These are phyloP conservation scores for Xylaria cubensis DNA, from an alignment of 495 filamentous ascomycete genomes.

Conservation along the genomic window DNA sequence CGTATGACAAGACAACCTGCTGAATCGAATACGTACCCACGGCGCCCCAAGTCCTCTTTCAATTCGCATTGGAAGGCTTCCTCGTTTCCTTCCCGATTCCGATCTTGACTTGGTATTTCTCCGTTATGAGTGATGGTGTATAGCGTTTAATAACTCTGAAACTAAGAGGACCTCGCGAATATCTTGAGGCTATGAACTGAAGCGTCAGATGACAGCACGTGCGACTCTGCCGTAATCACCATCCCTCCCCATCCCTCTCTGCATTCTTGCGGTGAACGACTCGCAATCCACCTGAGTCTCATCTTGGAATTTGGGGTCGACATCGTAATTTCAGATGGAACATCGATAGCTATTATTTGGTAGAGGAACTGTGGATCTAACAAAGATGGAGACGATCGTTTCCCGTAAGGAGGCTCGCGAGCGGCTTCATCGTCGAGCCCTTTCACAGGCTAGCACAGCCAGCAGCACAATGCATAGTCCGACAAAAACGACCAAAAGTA, in stretches of 20 bases:
- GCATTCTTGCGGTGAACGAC: neutral
- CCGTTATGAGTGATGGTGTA: constrained; percentile 12
- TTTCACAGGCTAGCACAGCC: constrained; percentile 50
- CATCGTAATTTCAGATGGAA: constrained; percentile 23
- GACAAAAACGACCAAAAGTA: constrained; percentile 44
- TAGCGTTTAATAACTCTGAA: neutral
- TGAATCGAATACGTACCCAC: constrained; percentile 9
- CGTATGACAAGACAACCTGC: constrained; percentile 19
- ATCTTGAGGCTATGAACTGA: constrained; percentile 12
- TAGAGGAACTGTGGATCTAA: neutral
- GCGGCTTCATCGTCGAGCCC: constrained; percentile 44
- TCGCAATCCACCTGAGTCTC: neutral
- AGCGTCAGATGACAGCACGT: neutral
- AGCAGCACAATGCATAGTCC: constrained; percentile 48
- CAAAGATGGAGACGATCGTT: constrained; percentile 32
- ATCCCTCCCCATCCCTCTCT: neutral
- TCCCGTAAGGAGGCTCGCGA: constrained; percentile 33
- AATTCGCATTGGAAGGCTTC: neutral
- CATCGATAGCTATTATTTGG: neutral
- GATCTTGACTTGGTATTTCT: constrained; percentile 4
- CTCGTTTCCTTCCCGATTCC: neutral
- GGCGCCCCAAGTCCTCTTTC: neutral
- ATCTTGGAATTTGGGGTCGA: neutral
- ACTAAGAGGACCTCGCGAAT: neutral
- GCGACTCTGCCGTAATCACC: neutral